Percentiles rank a stretch among this genome's conserved stretches.
These are phyloP conservation scores for Hyphopichia pseudoburtonii DNA, from an alignment of 1,139 yeast genomes.

Conservation along the genomic window DNA sequence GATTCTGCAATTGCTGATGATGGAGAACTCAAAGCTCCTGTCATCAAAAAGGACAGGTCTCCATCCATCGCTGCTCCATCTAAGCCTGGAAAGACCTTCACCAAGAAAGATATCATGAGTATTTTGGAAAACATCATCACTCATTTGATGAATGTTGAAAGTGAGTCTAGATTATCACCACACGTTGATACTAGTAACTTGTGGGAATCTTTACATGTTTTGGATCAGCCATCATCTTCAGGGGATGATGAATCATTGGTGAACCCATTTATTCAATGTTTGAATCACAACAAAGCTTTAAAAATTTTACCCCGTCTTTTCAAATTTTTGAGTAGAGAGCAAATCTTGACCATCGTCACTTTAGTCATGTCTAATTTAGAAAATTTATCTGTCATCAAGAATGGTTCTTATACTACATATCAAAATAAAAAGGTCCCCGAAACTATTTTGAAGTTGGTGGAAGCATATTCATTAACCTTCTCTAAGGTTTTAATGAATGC, in stretches of 20 bases:
- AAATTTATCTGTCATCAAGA: constrained; percentile 72
- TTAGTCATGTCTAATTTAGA: constrained; percentile 81
- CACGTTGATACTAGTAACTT: constrained; percentile 56
- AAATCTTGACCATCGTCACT: constrained; percentile 75
- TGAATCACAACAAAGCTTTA: constrained; percentile 85
- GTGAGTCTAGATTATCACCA: constrained; percentile 69
- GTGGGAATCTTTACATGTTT: constrained; percentile 79
- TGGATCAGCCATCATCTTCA: constrained; percentile 47
- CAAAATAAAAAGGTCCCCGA: constrained; percentile 52
- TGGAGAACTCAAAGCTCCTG: constrained; percentile 11
- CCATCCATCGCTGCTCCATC: constrained; percentile 27
- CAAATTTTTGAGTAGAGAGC: constrained; percentile 77
- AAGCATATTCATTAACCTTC: constrained; percentile 77
- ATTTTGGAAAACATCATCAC: constrained; percentile 77
- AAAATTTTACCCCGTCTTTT: constrained; percentile 86
- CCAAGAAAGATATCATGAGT: constrained; percentile 48
- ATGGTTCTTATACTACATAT: constrained; percentile 76
- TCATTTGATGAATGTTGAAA: constrained; percentile 77
- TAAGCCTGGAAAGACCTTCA: constrained; percentile 32
- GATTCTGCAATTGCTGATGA: constrained; percentile 20
- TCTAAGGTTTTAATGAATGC: constrained; percentile 84
- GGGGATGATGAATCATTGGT: constrained; percentile 47
- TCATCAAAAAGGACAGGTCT: constrained; percentile 13
- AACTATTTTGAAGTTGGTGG: constrained; percentile 63
- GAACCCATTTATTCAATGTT: constrained; percentile 82